Base-by-base conservation (phyloP, 2,329 filamentous ascomycete genomes). In the Paracorniculantispora psalliotae region DNA sequence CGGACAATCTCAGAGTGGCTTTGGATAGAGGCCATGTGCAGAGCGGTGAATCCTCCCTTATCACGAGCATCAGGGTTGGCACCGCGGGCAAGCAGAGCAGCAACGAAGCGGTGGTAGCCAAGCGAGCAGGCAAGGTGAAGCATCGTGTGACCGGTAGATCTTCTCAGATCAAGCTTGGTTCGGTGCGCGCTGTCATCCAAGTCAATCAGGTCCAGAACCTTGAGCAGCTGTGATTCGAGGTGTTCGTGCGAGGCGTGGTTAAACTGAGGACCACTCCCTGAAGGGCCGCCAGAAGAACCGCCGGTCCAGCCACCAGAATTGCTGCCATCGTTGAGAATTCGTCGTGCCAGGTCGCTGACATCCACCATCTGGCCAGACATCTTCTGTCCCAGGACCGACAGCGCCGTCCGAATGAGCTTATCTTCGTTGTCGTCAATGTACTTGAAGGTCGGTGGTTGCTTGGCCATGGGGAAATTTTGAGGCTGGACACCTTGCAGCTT, bases 21-120 rank as follows among this genome's bases (percentile, higher is more conserved):
- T 71, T 89, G 87, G 67, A 96, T 81, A 26, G 89, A 86, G 21
- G 91, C 91, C 68, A 93, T 83, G 71, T 96, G 90, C 75, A 96
- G 81, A 15, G 91, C 86, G 4, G 90, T 91, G 72, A 91, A 93
- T 23, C 91, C 91, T 52, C 88, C 88, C 62, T 86, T 88, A 69
- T 96, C 91, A 58, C 85, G 82, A 39, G 86, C 77, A 66, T 93
- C 86, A 1, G 88, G 85, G 67, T 89, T 88, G 21, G 90, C 90
- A n/a, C 90, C 89, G 63, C 90, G 83, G 10, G 87, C 88, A 21
- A 96, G 77, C 26, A 96, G 79, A 30, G 87, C 90, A 13, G 89
- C 89, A 52, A 89, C 89, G 63, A 96, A 88, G 49, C 89, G 83
- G 63, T 87, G 83, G 64, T 91, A 82, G 6, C 90, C 90, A 13